These are phyloP conservation scores for Acorus calamus DNA, from an alignment of 106 monocot species.

Conservation along the genomic window DNA sequence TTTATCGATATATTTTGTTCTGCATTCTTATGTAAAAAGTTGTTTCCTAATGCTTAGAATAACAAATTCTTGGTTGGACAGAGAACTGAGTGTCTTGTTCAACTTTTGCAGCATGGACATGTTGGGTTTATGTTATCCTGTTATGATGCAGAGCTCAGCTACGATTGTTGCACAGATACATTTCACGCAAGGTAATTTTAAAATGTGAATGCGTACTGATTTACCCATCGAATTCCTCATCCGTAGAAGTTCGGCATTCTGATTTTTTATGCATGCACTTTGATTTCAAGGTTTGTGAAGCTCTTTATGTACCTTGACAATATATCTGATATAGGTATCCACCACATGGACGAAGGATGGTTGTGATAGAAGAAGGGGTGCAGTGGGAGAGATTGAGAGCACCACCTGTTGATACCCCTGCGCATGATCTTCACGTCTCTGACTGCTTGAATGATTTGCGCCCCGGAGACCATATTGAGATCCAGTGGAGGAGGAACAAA, in stretches of 20 bases:
- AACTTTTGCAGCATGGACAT: slow-evolving; percentile 20
- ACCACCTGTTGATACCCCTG: slow-evolving; percentile 46
- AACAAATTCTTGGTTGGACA: too few relatives aligned
- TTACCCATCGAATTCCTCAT: not conserved
- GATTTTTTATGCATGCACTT: not conserved
- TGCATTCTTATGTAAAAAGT: too few relatives aligned
- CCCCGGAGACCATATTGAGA: slow-evolving; percentile 78
- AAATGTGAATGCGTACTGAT: not conserved
- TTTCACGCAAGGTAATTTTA: slow-evolving; percentile 16
- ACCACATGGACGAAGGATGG: slow-evolving; percentile 54
- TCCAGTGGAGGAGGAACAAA: slow-evolving; percentile 87
- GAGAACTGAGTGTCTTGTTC: not conserved
- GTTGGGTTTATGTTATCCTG: slow-evolving; percentile 26
- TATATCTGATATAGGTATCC: slow-evolving; percentile 40
- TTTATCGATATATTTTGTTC: too few relatives aligned
- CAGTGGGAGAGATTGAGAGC: slow-evolving; percentile 72
- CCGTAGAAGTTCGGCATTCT: not conserved
- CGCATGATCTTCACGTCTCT: slow-evolving; percentile 62
- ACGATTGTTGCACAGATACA: slow-evolving; percentile 17
- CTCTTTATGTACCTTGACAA: not conserved
- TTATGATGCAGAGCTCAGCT: slow-evolving; percentile 26
- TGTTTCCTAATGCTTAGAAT: too few relatives aligned
- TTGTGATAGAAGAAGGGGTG: slow-evolving; percentile 56
- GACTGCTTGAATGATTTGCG: slow-evolving; percentile 47
- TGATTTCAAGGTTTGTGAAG: not conserved